phyloP scores from a whole-genome alignment of 805 yeast species.

The Kodamaea kakaduensis region DNA sequence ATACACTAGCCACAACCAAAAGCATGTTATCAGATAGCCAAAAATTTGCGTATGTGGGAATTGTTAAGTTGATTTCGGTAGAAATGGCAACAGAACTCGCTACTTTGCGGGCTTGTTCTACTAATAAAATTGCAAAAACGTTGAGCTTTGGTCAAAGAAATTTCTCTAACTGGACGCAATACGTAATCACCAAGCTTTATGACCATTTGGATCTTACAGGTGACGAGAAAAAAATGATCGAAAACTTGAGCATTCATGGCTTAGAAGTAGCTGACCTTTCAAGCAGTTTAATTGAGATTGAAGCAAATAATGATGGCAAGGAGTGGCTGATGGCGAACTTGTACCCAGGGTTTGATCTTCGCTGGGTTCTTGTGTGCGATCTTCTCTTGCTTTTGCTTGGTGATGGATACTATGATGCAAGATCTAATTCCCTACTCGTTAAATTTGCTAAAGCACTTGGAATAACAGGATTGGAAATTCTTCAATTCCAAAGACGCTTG shows the following conservation, averaged over 20 bases:
- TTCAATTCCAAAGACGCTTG: slow-evolving; percentile 85
- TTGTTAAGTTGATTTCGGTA: slow-evolving; percentile 68
- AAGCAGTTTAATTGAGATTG: slow-evolving; percentile 44
- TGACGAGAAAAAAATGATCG: slow-evolving; percentile 86
- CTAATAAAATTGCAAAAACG: slow-evolving; percentile 52
- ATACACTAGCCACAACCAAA: slow-evolving; percentile 75
- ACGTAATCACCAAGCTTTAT: slow-evolving; percentile 65
- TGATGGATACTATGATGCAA: slow-evolving; percentile 82
- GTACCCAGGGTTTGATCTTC: slow-evolving; percentile 50
- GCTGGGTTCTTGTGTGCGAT: slow-evolving; percentile 95
- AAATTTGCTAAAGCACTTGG: slow-evolving; percentile 61
- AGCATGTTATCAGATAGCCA: slow-evolving; percentile 78
- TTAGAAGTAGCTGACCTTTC: slow-evolving; percentile 70
- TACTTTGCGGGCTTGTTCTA: slow-evolving; percentile 46
- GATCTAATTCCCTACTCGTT: slow-evolving; percentile 78
- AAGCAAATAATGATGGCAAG: slow-evolving; percentile 1
- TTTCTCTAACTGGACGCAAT: slow-evolving; percentile 80
- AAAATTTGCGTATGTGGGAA: slow-evolving; percentile 87
- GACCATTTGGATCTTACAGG: slow-evolving; percentile 72
- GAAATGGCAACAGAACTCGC: slow-evolving; percentile 83
- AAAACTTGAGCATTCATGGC: slow-evolving; percentile 79
- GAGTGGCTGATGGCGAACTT: slow-evolving; percentile 10
- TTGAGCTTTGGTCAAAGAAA: slow-evolving; percentile 69
- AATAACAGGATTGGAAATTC: slow-evolving; percentile 62
- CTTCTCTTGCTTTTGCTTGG: slow-evolving; percentile 73